Percentiles rank a stretch among this genome's conserved stretches.
Evolutionary conservation across 2,329 filamentous ascomycete genomes (phyloP).

Genomic region (Phyllosticta citribraziliensis): DNA sequence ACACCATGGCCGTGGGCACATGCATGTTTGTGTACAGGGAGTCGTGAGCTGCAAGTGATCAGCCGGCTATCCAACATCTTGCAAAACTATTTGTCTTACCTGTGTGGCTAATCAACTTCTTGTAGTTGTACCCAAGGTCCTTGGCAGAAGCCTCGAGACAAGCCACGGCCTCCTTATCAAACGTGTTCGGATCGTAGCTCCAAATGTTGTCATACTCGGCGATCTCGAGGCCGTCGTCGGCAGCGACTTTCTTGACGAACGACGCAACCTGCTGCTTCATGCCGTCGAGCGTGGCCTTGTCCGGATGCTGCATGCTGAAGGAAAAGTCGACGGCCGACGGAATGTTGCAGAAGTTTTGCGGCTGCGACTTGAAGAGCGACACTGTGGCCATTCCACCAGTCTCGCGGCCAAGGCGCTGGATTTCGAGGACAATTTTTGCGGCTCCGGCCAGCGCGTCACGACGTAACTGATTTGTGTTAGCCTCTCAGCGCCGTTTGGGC

Average conservation of each 20-base stretch:
- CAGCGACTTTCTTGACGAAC: neutral
- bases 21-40: conserved; percentile 51
- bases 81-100: neutral
- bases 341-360: conserved; percentile 4
- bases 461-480: neutral
- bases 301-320: conserved; percentile 4
- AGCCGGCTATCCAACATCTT: neutral
- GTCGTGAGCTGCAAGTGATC: conserved; percentile 27
- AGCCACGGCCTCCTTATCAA: neutral
- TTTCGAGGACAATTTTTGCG: neutral
- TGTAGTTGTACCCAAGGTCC: neutral
- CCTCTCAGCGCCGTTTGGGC: neutral
- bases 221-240: neutral
- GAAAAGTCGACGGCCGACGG: conserved; percentile 1
- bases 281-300: neutral
- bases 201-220: neutral
- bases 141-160: neutral
- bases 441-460: neutral
- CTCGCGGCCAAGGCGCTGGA: neutral
- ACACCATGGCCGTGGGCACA: conserved; percentile 58
- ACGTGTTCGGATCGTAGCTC: neutral
- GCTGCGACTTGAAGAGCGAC: neutral
- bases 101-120: conserved; percentile 1
- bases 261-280: neutral
- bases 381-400: conserved; percentile 1